Evolutionary conservation across 2,329 filamentous ascomycete species (phyloP), one percentile per base, ranked within the genome.

Genomic region (Graphiopsis chlorocephala): DNA sequence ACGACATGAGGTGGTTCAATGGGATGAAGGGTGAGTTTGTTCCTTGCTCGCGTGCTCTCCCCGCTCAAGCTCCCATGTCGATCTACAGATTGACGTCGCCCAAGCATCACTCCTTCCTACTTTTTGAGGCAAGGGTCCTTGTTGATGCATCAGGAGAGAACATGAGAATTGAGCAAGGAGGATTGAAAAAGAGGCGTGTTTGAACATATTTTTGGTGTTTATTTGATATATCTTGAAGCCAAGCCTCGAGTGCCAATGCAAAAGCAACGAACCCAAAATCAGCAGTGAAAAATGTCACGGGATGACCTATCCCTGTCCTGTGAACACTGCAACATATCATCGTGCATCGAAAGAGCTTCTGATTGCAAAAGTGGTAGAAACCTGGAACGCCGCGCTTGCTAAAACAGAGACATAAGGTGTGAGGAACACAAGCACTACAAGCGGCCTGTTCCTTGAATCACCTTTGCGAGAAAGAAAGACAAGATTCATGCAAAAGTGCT

Each of bases 341-440:
- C n/a, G n/a, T 45, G 8, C 38, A 45, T 20, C n/a, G n/a, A 20
- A 45, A 20, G n/a, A 45, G n/a, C n/a, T n/a, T 45, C 8, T 45
- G 10, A 20, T 20, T 2, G n/a, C 2, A 45, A 12, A 28, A 28
- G 12, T 50, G 1, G 15, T 26, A 50, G 17, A 50, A 58, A 12
- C 26, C 42, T 45, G 33, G 42, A 35, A 61, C 58, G 58, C 58
- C 58, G 17, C 58, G 58, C 58, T 61, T 52, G 58, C 58, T 50
- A 28, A 38, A 38, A 53, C 50, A 53, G 31, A 53, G 17, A 31
- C 26, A 31, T 28, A 53, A n/a, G 50, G 4, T 6, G 11, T 53
- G 8, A 20, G 4, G 28, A 12, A 31, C 8, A 31, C n/a, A 17
- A 17, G 5, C 17, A 5, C 26, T 11, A 31, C 26, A 20, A 8